Conservation (phyloP, 2,329 filamentous ascomycete genomes). For the Coniella lustricola region DNA sequence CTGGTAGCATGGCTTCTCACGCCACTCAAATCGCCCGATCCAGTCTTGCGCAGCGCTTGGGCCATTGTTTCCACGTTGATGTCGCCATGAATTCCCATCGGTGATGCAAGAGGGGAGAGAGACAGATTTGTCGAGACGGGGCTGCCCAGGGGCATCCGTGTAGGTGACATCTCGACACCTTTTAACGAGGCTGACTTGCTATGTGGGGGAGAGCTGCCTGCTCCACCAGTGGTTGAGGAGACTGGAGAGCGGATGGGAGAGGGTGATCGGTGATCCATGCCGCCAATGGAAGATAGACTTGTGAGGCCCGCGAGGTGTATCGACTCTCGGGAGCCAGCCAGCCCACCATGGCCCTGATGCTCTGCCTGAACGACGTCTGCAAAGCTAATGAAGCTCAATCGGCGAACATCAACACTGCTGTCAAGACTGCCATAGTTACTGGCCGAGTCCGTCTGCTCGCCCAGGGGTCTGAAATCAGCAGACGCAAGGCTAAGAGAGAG, state of each 20-base stretch:
- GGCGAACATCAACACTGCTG: slow-evolving; percentile 58
- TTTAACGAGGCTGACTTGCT: slow-evolving; percentile 71
- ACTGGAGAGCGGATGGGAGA: slow-evolving; percentile 75
- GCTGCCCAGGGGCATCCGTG: slow-evolving; percentile 54
- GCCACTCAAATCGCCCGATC: slow-evolving; percentile 67
- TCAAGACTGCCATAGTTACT: slow-evolving; percentile 78
- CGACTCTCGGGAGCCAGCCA: slow-evolving; percentile 56
- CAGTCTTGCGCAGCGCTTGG: slow-evolving; percentile 78
- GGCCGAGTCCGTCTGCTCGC: slow-evolving; percentile 32
- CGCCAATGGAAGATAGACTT: slow-evolving; percentile 42
- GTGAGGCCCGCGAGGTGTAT: slow-evolving; percentile 63
- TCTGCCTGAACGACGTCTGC: slow-evolving; percentile 89
- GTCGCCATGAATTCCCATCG: slow-evolving; percentile 42
- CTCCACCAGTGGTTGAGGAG: slow-evolving; percentile 54
- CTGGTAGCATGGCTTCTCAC: slow-evolving; percentile 51
- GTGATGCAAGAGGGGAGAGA: slow-evolving; percentile 10
- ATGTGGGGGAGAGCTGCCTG: slow-evolving; percentile 63
- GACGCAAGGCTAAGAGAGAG: slow-evolving; percentile 26
- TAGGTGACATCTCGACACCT: slow-evolving; percentile 61
- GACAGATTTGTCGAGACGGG: slow-evolving; percentile 42
- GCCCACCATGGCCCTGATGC: slow-evolving; percentile 56
- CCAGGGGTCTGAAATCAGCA: slow-evolving; percentile 45
- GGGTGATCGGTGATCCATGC: slow-evolving; percentile 57
- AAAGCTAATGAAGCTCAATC: slow-evolving; percentile 92
- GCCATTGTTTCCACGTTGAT: slow-evolving; percentile 91